phyloP scores from a whole-genome alignment of 495 filamentous ascomycete species.

The Aspergillus heteromorphus region DNA sequence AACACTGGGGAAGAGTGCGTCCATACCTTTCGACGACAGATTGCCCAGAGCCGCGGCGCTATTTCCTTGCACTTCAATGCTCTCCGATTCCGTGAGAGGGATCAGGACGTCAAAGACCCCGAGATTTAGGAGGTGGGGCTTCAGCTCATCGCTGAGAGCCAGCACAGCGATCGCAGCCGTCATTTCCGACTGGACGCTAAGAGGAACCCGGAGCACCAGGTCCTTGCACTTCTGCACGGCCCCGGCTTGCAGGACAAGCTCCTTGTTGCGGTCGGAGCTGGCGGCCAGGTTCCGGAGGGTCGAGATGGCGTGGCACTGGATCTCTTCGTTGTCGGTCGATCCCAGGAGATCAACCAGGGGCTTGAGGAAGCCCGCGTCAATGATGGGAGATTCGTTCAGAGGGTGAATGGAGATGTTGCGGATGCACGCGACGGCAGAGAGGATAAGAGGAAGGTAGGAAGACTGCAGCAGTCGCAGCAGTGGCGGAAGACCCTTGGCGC shows the following conservation, averaged over 20 bases:
- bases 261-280: conserved; percentile 95
- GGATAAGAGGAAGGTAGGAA: conserved; percentile 88
- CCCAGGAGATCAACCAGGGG: conserved; percentile 91
- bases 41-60: conserved; percentile 95
- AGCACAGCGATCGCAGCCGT: conserved; percentile 98
- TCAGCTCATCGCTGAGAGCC: conserved; percentile 91
- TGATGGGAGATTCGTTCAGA: conserved; percentile 98
- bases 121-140: conserved; percentile 81
- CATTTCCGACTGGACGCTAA: conserved; percentile 98
- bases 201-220: conserved; percentile 84
- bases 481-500: conserved; percentile 74
- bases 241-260: conserved; percentile 89
- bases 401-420: conserved; percentile 99
- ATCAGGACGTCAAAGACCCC: conserved; percentile 97
- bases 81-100: conserved; percentile 87
- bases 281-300: conserved; percentile 93
- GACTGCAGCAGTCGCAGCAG: conserved; percentile 87
- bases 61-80: conserved; percentile 97
- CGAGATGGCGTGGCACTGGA: conserved; percentile 97
- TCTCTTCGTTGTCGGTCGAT: conserved; percentile 96
- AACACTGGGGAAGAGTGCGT: not conserved
- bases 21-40: conserved; percentile 89
- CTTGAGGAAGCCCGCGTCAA: conserved; percentile 92
- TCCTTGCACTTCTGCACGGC: conserved; percentile 99
- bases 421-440: conserved; percentile 96